Base-by-base conservation (phyloP, 495 filamentous ascomycete species). In the Podospora australis region DNA sequence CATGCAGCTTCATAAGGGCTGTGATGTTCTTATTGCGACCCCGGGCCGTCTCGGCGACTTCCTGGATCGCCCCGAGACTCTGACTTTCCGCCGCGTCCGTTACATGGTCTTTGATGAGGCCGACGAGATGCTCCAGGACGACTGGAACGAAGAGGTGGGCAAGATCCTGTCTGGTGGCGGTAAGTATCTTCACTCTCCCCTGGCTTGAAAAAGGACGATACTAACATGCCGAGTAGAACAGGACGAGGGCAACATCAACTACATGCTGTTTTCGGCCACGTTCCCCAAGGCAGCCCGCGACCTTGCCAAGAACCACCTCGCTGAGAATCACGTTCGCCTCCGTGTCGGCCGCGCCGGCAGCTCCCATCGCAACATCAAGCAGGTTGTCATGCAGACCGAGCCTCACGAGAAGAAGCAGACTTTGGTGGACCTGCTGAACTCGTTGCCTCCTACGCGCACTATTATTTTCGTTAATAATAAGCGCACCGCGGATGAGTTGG, bases 231-330 rank as follows among this genome's bases (percentile, higher is more conserved):
- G 29, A 35, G 41, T 70, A 65, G 92, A 95, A 39, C 81, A 87
- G 42, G 87, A 96, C 55, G 85, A 81, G 4, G 84, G 90, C 45
- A 71, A 73, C 74, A 88, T 74, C 68, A 81, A 67, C 16, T 96
- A 86, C 69, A 71, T 95, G 77, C 88, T 98, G 78, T 96, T 96
- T 54, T 95, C 88, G 2, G 92, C 92, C 9, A 96, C 92, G 0
- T 97, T 97, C 61, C 82, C 86, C 17, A 86, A 83, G 68, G 63
- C 68, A 0, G 81, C 83, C 55, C 90, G 88, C 32, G 69, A 83
- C 26, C 66, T 96, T 23, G 92, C 90, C 6, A 78, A 77, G 34
- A 69, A 83, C 8, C 86, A 88, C 60, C 77, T 98, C 45, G 70
- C 80, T 2, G 68, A 77, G 43, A 79, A 83, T 41, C 79, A 88